Evolutionary conservation across 1,284 basidiomycete species (phyloP).

Genomic region (Anthracocystis panici-leucophaei): DNA sequence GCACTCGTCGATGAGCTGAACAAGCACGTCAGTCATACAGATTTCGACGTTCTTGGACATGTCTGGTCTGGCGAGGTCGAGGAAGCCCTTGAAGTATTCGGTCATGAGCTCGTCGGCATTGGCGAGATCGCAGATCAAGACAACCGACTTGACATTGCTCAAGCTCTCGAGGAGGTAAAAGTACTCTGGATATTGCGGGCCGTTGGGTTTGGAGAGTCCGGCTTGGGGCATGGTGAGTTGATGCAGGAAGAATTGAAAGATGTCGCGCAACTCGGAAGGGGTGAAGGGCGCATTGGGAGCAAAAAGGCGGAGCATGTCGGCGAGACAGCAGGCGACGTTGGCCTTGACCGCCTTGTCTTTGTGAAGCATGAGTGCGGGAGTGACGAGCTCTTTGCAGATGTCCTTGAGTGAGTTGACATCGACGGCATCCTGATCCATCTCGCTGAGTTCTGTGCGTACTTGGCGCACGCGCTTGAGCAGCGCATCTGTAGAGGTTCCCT

Average conservation of each 20-base stretch:
- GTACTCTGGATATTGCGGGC: constrained; percentile 56
- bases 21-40: constrained; percentile 87
- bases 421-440: constrained; percentile 87
- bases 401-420: constrained; percentile 79
- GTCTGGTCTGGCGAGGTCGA: constrained; percentile 77
- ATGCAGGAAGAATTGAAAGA: constrained; percentile 74
- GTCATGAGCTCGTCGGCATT: constrained; percentile 86
- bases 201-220: constrained; percentile 54
- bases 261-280: constrained; percentile 77
- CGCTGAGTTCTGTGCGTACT: constrained; percentile 76
- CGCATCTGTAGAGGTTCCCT: constrained; percentile 56
- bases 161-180: constrained; percentile 88
- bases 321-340: constrained; percentile 91
- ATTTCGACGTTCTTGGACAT: constrained; percentile 85
- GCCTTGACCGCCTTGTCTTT: constrained; percentile 95
- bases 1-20: constrained; percentile 88
- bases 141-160: constrained; percentile 92
- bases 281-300: constrained; percentile 98
- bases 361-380: constrained; percentile 84
- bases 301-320: constrained; percentile 90
- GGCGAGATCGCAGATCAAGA: constrained; percentile 90
- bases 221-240: constrained; percentile 56
- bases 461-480: constrained; percentile 55
- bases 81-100: constrained; percentile 85
- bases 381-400: constrained; percentile 83